Conservation (phyloP, 2,329 filamentous ascomycete species). For the Colletotrichum sp. region DNA sequence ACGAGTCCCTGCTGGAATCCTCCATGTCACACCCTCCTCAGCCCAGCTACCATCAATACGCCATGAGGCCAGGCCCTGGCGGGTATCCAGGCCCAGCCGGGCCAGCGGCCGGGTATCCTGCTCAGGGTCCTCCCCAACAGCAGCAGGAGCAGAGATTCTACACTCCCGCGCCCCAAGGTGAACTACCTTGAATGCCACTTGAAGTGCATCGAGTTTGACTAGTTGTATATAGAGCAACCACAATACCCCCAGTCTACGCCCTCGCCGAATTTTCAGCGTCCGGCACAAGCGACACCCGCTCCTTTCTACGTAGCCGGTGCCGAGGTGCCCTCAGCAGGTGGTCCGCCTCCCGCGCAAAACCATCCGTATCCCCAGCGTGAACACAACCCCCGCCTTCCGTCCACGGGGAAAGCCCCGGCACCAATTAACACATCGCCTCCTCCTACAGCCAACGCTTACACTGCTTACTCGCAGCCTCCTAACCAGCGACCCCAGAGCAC, state of each 20-base stretch:
- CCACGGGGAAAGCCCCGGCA: slow-evolving; percentile 52
- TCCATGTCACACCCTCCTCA: slow-evolving; percentile 96
- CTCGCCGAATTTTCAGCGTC: slow-evolving; percentile 60
- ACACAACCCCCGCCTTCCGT: slow-evolving; percentile 51
- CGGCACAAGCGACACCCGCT: slow-evolving; percentile 53
- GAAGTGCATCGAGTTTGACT: slow-evolving; percentile 26
- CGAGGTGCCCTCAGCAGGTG: slow-evolving; percentile 51
- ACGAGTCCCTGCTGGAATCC: slow-evolving; percentile 92
- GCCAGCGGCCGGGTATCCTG: slow-evolving; percentile 38
- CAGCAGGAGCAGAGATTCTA: slow-evolving; percentile 63
- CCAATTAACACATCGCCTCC: slow-evolving; percentile 58
- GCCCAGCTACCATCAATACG: slow-evolving; percentile 75
- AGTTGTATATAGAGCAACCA: slow-evolving; percentile 43
- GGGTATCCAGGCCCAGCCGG: slow-evolving; percentile 43
- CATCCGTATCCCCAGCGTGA: slow-evolving; percentile 60
- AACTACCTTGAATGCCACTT: slow-evolving; percentile 25
- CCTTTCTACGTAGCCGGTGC: slow-evolving; percentile 71
- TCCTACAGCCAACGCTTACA: slow-evolving; percentile 53
- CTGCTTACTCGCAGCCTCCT: slow-evolving; percentile 51
- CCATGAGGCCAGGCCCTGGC: slow-evolving; percentile 55
- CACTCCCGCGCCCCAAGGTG: slow-evolving; percentile 62
- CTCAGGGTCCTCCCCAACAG: slow-evolving; percentile 44
- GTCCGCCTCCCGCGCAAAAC: slow-evolving; percentile 32
- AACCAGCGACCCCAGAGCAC: slow-evolving; percentile 68
- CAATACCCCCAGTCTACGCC: slow-evolving; percentile 54